These are phyloP conservation scores for Geotrichum ghanense DNA, from an alignment of 805 yeast genomes.

Conservation along the genomic window DNA sequence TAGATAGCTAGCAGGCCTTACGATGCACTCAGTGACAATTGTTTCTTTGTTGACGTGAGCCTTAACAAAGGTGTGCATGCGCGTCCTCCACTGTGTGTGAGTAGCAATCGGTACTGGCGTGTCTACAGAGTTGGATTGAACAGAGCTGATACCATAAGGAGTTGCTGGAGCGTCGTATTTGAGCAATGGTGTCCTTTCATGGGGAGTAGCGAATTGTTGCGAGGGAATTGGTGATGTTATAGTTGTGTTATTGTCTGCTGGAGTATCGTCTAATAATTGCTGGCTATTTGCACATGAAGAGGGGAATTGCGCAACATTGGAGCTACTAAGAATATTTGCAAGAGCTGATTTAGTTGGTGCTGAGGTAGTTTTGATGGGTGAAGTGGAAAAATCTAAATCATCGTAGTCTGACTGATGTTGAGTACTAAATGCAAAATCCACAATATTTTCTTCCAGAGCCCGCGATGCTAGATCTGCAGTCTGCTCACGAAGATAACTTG, in stretches of 20 bases:
- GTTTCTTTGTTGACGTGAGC: background rate
- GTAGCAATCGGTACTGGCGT: too few relatives aligned
- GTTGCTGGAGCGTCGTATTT: too few relatives aligned
- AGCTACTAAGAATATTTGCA: background rate
- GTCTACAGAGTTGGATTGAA: too few relatives aligned
- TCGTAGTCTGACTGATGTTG: background rate
- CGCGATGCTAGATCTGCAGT: background rate
- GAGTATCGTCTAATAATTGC: too few relatives aligned
- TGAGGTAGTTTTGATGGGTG: background rate
- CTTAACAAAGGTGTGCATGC: background rate
- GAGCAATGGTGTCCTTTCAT: too few relatives aligned
- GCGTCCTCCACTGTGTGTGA: too few relatives aligned
- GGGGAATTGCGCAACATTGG: background rate
- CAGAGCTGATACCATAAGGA: too few relatives aligned
- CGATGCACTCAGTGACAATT: background rate
- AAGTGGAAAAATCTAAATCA: background rate
- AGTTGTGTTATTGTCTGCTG: too few relatives aligned
- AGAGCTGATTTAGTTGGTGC: background rate
- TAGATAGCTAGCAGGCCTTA: slow-evolving; percentile 33
- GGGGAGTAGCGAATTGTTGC: too few relatives aligned
- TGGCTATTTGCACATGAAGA: background rate
- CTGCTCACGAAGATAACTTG: background rate
- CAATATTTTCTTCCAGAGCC: slow-evolving; percentile 2
- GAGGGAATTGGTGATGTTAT: too few relatives aligned
- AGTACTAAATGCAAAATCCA: background rate